These are phyloP conservation scores for Alternaria burnsii DNA, from an alignment of 2,329 filamentous ascomycete species.

Conservation along the genomic window DNA sequence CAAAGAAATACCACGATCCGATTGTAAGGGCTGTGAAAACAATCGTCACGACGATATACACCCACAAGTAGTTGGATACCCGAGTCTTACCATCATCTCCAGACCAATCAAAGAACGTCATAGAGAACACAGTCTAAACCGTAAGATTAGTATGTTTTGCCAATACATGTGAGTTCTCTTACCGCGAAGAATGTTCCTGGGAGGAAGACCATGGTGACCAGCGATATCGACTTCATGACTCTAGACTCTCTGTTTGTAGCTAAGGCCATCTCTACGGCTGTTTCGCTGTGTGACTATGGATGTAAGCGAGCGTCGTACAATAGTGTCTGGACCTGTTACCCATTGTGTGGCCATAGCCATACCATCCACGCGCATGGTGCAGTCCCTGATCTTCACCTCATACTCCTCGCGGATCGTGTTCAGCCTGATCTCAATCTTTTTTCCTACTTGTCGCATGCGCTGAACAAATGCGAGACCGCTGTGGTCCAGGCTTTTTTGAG, in stretches of 20 bases:
- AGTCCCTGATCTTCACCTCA: slow-evolving; percentile 32
- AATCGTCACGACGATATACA: not conserved
- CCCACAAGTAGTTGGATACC: not conserved
- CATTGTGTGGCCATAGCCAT: slow-evolving; percentile 40
- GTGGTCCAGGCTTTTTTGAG: no score
- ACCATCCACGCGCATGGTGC: slow-evolving; percentile 33
- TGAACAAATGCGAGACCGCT: no score
- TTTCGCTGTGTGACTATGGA: slow-evolving; percentile 21
- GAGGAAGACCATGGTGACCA: slow-evolving; percentile 36
- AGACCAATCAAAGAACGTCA: not conserved
- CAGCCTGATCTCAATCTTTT: slow-evolving; percentile 9
- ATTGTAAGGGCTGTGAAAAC: not conserved
- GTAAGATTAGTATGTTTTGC: no score
- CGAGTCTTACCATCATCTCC: not conserved
- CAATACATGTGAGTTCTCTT: no score
- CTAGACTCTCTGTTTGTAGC: slow-evolving; percentile 28
- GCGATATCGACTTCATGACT: slow-evolving; percentile 31
- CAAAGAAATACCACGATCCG: not conserved
- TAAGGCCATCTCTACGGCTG: slow-evolving; percentile 29
- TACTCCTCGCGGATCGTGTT: slow-evolving; percentile 26
- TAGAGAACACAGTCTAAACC: not conserved
- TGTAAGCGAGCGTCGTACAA: no score
- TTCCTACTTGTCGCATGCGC: no score
- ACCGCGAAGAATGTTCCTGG: slow-evolving; percentile 34
- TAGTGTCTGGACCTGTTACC: not conserved